A percentile compares a stretch with the other conserved stretches of the same genome.
Conservation (phyloP, 2,329 filamentous ascomycete genomes). For the Cytospora leucostoma region DNA sequence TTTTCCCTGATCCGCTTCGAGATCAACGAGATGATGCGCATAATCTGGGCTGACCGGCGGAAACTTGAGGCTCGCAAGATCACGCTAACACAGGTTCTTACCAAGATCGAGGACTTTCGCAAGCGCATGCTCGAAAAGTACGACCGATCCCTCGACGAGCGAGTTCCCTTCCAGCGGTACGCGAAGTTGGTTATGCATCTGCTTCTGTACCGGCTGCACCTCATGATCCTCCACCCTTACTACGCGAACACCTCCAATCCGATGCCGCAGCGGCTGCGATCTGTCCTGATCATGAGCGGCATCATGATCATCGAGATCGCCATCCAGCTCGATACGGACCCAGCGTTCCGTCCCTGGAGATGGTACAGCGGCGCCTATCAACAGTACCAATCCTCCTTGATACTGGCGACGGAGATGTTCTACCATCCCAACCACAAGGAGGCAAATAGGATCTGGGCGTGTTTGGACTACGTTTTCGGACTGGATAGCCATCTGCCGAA, state of each 20-base stretch:
- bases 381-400: slow-evolving; percentile 70
- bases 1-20: slow-evolving; percentile 70
- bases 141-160: slow-evolving; percentile 60
- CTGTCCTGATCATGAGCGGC: slow-evolving; percentile 64
- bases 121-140: slow-evolving; percentile 67
- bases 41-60: slow-evolving; percentile 69
- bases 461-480: slow-evolving; percentile 72
- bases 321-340: slow-evolving; percentile 48
- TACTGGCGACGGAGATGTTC: slow-evolving; percentile 69
- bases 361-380: slow-evolving; percentile 75
- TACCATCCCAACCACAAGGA: slow-evolving; percentile 57
- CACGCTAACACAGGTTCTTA: slow-evolving; percentile 63
- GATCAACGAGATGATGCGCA: slow-evolving; percentile 70
- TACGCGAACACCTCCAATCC: slow-evolving; percentile 48
- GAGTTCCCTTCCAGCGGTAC: slow-evolving; percentile 62
- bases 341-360: slow-evolving; percentile 56
- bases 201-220: slow-evolving; percentile 62
- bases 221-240: slow-evolving; percentile 70
- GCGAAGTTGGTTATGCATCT: slow-evolving; percentile 66
- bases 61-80: slow-evolving; percentile 63
- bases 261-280: slow-evolving; percentile 63
- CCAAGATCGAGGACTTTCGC: slow-evolving; percentile 69
- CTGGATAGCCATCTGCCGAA: slow-evolving; percentile 53
- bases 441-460: slow-evolving; percentile 68
- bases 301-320: slow-evolving; percentile 52